These are phyloP conservation scores for Rhodofomes roseus DNA, from an alignment of 1,284 basidiomycete genomes.

Conservation along the genomic window DNA sequence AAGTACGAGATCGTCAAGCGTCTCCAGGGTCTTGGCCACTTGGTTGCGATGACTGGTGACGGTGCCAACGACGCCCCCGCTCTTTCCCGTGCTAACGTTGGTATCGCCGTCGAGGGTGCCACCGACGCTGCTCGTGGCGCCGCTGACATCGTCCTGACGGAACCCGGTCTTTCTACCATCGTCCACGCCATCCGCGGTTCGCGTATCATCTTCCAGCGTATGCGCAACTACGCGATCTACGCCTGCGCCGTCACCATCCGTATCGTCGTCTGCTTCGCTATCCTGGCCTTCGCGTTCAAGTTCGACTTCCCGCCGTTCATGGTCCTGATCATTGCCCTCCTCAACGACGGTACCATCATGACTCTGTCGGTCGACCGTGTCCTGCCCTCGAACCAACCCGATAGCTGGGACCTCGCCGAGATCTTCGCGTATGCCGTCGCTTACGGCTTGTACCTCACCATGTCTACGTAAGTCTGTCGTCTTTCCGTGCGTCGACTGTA, in stretches of 20 bases:
- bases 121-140: conserved; percentile 94
- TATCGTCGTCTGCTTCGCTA: conserved; percentile 96
- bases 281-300: conserved; percentile 93
- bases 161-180: conserved; percentile 94
- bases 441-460: conserved; percentile 92
- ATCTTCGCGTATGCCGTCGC: conserved; percentile 95
- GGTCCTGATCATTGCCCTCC: conserved; percentile 94
- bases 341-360: conserved; percentile 99
- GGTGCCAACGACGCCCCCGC: conserved; percentile 96
- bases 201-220: conserved; percentile 95
- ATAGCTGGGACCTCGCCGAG: conserved; percentile 95
- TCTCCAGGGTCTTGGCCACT: conserved; percentile 86
- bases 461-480: conserved; percentile 70
- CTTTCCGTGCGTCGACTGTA: neutral
- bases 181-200: conserved; percentile 95
- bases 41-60: conserved; percentile 93
- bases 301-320: conserved; percentile 99
- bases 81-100: conserved; percentile 91
- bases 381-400: conserved; percentile 85
- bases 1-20: conserved; percentile 93
- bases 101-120: conserved; percentile 96
- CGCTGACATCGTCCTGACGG: conserved; percentile 92
- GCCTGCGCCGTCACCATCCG: conserved; percentile 93
- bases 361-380: conserved; percentile 97
- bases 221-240: conserved; percentile 94